Base-by-base conservation (phyloP, 2,329 filamentous ascomycete species). In the Nemania sp. region DNA sequence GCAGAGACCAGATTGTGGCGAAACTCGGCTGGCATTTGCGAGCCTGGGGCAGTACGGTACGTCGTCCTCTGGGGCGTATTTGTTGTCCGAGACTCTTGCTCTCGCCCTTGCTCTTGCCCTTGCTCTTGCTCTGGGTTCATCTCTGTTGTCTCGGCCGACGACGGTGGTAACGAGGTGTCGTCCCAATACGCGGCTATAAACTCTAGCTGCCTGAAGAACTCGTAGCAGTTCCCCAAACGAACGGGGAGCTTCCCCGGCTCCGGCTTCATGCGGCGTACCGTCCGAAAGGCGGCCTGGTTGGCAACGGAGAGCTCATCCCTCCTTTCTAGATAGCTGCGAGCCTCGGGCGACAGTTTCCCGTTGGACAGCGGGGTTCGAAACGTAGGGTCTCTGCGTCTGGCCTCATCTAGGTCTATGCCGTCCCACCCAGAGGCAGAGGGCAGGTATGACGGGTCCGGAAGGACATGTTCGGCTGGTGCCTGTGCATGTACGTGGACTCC, bases 141-240 rank as follows among this genome's bases (percentile, higher is more conserved):
- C 55, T 29, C 25, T 29, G 25, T 29, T 3, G 25, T 29, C 3
- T 29, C 25, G 25, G 25, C 25, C 1, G 55, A 52, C 32, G 62
- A 57, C 2, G 68, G 68, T 13, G 67, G 70, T 35, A 73, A 50
- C 5, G 83, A 84, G 0, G 85, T 83, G 67, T 89, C 86, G 34
- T 87, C 83, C 86, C 86, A 89, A 68, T 80, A 88, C 0, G 77
- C 69, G 2, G 84, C 83, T 68, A 87, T 80, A 25, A 79, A 71
- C 67, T 89, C 86, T 18, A 89, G 77, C 66, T 85, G 83, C 54
- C 84, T 83, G 74, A 83, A 89, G 73, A 89, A 88, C 72, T 88
- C 86, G 67, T 87, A 88, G 5, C 83, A 81, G 65, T 87, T 87
- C 13, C 86, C 86, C 7, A 89, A 74, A 6, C 85, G 81, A 32